Base-by-base conservation (phyloP, 176 grass and related monocot species). In the Otatea glauca region DNA sequence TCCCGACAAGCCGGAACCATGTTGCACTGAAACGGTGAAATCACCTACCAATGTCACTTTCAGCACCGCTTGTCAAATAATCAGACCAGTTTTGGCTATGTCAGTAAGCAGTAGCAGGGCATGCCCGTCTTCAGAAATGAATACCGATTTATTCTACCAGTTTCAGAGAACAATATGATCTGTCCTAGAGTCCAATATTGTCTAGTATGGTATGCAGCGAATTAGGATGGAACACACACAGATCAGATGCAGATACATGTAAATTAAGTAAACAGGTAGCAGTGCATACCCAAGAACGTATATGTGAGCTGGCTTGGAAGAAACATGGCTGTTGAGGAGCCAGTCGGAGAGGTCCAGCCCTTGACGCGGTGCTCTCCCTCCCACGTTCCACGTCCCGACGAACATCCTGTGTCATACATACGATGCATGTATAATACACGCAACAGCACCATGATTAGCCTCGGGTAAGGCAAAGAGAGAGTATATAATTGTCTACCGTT, bases 341-440 rank as follows among this genome's bases (percentile, higher is more conserved):
- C 96, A 98, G 24, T 90, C 89, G 0, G 78, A 80, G 59, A 98
- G 77, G 82, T 86, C 71, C n/a, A 93, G 69, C 41, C 76, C 89
- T 74, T 59, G 68, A 12, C 88, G 85, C 5, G 96, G 91, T 0
- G 91, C 42, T 50, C 89, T 67, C 21, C 96, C 96, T 74, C 92
- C 96, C 14, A 98, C 93, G 77, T 98, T 98, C 96, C 96, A 98
- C 51, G 96, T 98, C 69, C 93, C 96, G 38, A 95, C 89, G 49
- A 92, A 83, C 68, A 93, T 66, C 69, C 96, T 98, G 82, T 13
- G 66, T 24, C 39, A 29, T 73, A 3, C 56, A 55, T 20, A 69
- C 6, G 39, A 10, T 14, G 24, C 24, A 73, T 8, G 70, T 29
- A 73, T 62, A 81, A 64, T 39, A 5, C 18, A 75, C 17, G 51